Conservation (phyloP, 2,329 filamentous ascomycete genomes). For the Colletotrichum chlorophyti region DNA sequence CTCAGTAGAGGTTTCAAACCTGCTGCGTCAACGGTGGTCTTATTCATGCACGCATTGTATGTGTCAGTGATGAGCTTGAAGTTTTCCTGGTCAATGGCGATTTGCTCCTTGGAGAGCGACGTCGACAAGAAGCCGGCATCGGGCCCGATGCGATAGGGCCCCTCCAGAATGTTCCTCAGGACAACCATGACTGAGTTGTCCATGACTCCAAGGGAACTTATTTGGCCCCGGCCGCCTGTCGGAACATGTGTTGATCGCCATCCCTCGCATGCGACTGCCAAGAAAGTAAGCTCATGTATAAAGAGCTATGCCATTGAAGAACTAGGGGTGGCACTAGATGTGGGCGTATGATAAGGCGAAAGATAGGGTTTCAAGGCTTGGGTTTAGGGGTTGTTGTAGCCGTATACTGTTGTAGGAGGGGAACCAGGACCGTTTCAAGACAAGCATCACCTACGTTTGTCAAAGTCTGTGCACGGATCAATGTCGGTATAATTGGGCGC, state of each 20-base stretch:
- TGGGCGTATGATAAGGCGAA: background rate
- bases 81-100: conserved; percentile 60
- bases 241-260: conserved; percentile 70
- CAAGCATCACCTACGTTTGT: conserved; percentile 49
- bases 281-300: conserved; percentile 4
- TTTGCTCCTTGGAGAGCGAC: conserved; percentile 42
- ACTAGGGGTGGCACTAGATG: background rate
- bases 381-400: background rate
- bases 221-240: conserved; percentile 64
- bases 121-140: conserved; percentile 37
- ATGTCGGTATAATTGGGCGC: conserved; percentile 60
- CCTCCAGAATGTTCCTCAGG: conserved; percentile 68
- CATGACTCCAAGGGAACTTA: conserved; percentile 66
- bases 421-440: background rate
- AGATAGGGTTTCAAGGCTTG: background rate
- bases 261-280: conserved; percentile 65
- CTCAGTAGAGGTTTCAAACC: conserved; percentile 64
- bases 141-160: conserved; percentile 54
- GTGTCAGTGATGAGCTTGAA: conserved; percentile 69
- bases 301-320: background rate
- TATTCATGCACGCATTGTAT: conserved; percentile 72
- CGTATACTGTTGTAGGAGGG: background rate
- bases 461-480: conserved; percentile 73
- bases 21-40: conserved; percentile 57
- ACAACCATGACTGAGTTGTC: conserved; percentile 61